Conservation (phyloP, 495 filamentous ascomycete genomes). For the Xylaria nigripes region DNA sequence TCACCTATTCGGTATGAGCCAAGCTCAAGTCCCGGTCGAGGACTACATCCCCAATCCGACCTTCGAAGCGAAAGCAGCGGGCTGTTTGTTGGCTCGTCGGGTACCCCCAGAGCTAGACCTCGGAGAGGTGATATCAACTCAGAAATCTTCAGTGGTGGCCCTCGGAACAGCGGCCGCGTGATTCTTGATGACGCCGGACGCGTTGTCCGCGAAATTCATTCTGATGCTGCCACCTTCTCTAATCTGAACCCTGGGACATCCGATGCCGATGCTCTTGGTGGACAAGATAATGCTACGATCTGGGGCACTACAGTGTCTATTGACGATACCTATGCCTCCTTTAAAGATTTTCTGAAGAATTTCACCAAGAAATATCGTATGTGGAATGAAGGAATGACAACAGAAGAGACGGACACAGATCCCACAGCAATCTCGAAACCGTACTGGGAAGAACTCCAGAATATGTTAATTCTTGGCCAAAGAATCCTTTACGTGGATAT, state of each 20-base stretch:
- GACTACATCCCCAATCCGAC: constrained; percentile 52
- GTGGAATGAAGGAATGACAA: constrained; percentile 74
- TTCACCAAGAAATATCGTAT: constrained; percentile 90
- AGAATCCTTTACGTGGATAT: constrained; percentile 81
- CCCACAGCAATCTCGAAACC: constrained; percentile 60
- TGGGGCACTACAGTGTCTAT: constrained; percentile 98
- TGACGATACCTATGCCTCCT: constrained; percentile 72
- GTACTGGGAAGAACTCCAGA: constrained; percentile 78
- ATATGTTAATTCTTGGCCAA: constrained; percentile 79
- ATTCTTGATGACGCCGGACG: constrained; percentile 78
- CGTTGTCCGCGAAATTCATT: constrained; percentile 53
- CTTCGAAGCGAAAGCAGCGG: constrained; percentile 72
- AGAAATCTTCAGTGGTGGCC: constrained; percentile 59
- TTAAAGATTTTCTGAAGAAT: constrained; percentile 85
- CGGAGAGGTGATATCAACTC: constrained; percentile 80
- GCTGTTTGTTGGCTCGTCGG: constrained; percentile 66
- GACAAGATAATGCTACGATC: constrained; percentile 70
- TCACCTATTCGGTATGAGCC: constrained; percentile 84
- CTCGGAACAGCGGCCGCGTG: constrained; percentile 56
- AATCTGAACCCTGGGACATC: constrained; percentile 83
- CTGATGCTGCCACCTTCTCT: constrained; percentile 77
- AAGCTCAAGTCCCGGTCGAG: constrained; percentile 71
- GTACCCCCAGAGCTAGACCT: constrained; percentile 40
- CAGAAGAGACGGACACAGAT: constrained; percentile 59
- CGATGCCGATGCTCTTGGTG: constrained; percentile 81